Conservation (phyloP, 331 rosid genomes). For the Spiraea crenata region DNA sequence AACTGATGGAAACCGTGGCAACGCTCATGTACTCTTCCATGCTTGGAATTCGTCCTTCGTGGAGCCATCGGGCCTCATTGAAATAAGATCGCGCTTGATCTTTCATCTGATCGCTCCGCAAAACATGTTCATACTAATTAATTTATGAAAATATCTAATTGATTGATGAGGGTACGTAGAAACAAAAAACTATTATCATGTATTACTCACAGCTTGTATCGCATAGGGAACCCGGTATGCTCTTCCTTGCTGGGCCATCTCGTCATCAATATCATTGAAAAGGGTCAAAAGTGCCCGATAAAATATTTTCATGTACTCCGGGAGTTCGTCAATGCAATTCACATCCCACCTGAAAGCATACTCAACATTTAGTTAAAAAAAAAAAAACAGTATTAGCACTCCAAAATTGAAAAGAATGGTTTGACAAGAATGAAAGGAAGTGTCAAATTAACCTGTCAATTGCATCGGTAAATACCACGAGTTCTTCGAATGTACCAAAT, state of each 20-base stretch:
- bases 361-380: not conserved
- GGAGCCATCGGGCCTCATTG: constrained; percentile 36
- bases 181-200: not conserved
- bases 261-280: constrained; percentile 27
- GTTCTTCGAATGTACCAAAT: constrained; percentile 38
- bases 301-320: constrained; percentile 30
- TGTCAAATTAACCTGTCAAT: constrained; percentile 15
- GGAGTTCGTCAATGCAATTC: constrained; percentile 12
- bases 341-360: constrained; percentile 33
- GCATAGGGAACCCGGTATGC: constrained; percentile 6
- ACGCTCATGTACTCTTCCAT: constrained; percentile 32
- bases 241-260: constrained; percentile 26
- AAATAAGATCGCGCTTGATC: constrained; percentile 18
- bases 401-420: no score
- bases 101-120: constrained; percentile 22
- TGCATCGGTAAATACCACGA: constrained; percentile 33
- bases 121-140: not conserved
- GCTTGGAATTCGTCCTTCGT: constrained; percentile 27
- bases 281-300: constrained; percentile 21
- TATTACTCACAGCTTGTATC: constrained; percentile 25
- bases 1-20: constrained; percentile 1
- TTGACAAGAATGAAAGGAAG: no score
- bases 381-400: no score
- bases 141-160: no score
- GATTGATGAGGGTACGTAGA: not conserved